Percentiles rank a stretch among this genome's conserved stretches.
Conservation (phyloP, 805 yeast genomes). For the Ogataea pignaliae region DNA sequence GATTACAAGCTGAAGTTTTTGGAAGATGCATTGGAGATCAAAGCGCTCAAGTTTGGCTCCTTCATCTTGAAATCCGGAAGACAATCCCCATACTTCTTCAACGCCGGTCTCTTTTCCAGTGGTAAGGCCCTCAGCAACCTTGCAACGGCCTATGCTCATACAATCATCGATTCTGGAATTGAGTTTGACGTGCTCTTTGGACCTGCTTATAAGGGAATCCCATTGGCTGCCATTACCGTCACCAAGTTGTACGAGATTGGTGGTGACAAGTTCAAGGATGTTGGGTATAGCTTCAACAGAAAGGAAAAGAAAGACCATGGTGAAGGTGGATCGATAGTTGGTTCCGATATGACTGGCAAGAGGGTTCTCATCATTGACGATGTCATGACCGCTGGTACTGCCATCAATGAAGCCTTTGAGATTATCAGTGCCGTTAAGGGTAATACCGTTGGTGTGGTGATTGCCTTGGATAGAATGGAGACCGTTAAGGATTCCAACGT, state of each 20-base stretch:
- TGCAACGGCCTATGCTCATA: conserved; percentile 84
- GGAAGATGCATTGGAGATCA: conserved; percentile 73
- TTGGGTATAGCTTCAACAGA: conserved; percentile 92
- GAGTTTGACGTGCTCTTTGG: conserved; percentile 92
- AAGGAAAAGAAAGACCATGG: conserved; percentile 98
- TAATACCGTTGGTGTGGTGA: conserved; percentile 72
- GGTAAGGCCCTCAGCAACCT: conserved; percentile 75
- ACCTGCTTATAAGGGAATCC: conserved; percentile 97
- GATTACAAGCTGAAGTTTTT: conserved; percentile 46
- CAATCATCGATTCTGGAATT: conserved; percentile 75
- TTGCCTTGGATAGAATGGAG: conserved; percentile 95
- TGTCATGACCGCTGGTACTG: conserved; percentile 98
- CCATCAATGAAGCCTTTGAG: conserved; percentile 88
- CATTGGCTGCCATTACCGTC: conserved; percentile 88
- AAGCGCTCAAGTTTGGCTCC: conserved; percentile 82
- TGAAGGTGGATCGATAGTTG: conserved; percentile 95
- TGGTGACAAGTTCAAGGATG: conserved; percentile 64
- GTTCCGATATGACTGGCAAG: conserved; percentile 68
- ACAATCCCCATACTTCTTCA: conserved; percentile 92
- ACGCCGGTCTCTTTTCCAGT: conserved; percentile 82
- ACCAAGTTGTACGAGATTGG: conserved; percentile 90
- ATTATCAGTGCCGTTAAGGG: conserved; percentile 72
- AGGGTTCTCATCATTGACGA: conserved; percentile 86
- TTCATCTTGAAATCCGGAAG: conserved; percentile 93
- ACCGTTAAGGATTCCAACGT: conserved; percentile 60